These are phyloP conservation scores for Byssothecium circinans DNA, from an alignment of 2,329 filamentous ascomycete genomes.

Conservation along the genomic window DNA sequence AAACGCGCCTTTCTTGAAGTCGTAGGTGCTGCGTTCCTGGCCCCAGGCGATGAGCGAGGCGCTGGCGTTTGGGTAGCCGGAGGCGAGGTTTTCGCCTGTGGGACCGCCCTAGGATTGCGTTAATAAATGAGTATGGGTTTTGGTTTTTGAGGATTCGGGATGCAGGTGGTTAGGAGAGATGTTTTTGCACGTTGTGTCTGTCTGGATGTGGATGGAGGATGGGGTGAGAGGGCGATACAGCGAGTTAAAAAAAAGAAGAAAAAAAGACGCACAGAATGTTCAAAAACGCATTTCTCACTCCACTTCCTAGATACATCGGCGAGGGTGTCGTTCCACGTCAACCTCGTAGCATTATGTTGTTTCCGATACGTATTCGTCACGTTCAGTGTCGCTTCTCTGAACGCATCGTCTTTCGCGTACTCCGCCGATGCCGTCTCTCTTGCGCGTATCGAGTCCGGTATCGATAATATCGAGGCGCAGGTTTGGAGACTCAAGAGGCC, in stretches of 20 bases:
- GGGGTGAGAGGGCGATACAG: too few relatives aligned
- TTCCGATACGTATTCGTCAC: slow-evolving; percentile 67
- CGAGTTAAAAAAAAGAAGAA: too few relatives aligned
- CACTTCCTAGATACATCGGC: slow-evolving; percentile 58
- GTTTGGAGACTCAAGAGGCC: background rate
- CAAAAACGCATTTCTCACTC: slow-evolving; percentile 52
- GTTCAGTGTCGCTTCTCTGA: slow-evolving; percentile 60
- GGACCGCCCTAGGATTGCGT: slow-evolving; percentile 58
- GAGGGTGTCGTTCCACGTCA: slow-evolving; percentile 68
- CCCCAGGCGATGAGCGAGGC: slow-evolving; percentile 68
- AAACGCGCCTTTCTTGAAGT: slow-evolving; percentile 61
- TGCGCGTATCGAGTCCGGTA: background rate
- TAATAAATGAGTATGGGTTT: too few relatives aligned
- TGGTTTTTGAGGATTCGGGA: too few relatives aligned
- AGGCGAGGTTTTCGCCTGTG: slow-evolving; percentile 74
- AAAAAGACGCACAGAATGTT: slow-evolving; percentile 53
- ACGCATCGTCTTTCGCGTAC: slow-evolving; percentile 48
- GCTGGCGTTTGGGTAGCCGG: slow-evolving; percentile 64
- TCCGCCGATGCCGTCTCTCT: slow-evolving; percentile 11
- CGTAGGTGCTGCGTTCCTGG: slow-evolving; percentile 59
- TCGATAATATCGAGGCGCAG: background rate
- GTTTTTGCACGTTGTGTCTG: too few relatives aligned
- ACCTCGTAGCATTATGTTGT: slow-evolving; percentile 60
- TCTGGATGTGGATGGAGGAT: too few relatives aligned
- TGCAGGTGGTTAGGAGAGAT: too few relatives aligned